phyloP scores from a whole-genome alignment of 2,329 filamentous ascomycete genomes.

The Mollisia scopiformis region DNA sequence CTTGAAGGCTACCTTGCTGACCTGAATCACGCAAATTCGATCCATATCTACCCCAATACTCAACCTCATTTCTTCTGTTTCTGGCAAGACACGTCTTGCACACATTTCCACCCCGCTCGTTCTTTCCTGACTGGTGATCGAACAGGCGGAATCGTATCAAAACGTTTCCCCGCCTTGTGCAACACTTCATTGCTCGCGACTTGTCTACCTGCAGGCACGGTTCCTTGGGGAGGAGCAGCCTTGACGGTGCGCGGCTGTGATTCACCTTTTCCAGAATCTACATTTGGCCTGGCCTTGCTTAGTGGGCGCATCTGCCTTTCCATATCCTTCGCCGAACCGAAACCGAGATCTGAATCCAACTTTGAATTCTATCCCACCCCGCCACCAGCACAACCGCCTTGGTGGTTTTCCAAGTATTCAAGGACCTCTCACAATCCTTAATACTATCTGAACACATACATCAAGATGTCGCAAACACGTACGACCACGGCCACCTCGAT shows the following conservation, averaged over 20 bases:
- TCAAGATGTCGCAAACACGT: constrained; percentile 7
- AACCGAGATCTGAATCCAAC: background rate
- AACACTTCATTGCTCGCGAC: background rate
- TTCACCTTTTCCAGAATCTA: background rate
- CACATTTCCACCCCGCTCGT: background rate
- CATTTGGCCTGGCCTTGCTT: background rate
- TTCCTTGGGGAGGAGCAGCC: background rate
- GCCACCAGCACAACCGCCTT: background rate
- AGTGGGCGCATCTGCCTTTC: background rate
- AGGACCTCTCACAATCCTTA: background rate
- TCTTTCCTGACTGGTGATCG: background rate
- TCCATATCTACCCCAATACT: background rate
- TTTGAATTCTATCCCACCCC: background rate
- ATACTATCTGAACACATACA: background rate
- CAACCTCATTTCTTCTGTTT: constrained; percentile 21
- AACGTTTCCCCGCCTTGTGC: background rate
- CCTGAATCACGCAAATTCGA: constrained; percentile 16
- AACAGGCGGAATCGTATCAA: background rate
- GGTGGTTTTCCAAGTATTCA: background rate
- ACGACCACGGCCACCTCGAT: constrained; percentile 39
- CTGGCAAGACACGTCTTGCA: background rate
- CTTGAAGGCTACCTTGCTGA: constrained; percentile 13
- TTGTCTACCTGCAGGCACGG: background rate
- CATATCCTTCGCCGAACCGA: background rate
- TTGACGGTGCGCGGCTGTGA: background rate